Base-by-base conservation (phyloP, 2,329 filamentous ascomycete genomes). In the Alternaria sp. region DNA sequence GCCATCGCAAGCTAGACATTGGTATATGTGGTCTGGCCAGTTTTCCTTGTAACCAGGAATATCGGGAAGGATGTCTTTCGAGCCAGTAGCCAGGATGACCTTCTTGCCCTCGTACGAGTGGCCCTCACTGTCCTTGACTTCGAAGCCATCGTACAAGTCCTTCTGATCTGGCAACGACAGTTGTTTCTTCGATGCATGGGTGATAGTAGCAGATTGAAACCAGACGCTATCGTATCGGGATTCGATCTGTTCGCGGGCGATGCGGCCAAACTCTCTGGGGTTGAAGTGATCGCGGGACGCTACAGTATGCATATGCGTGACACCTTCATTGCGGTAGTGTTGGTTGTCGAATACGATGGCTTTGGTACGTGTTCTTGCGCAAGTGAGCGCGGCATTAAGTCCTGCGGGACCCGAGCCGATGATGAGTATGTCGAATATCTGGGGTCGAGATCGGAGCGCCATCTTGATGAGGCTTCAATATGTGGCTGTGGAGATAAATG, bases 1-100 rank as follows among this genome's bases (percentile, higher is more conserved):
- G 5, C 87, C 87, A 65, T 89, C 83, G 73, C 87, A 89, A 68
- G 85, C 88, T 1, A 89, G 81, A 67, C 87, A 89, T 68, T 89
- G 87, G 66, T 86, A 89, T 33, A 77, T 75, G 43, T 77, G 75
- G 6, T 41, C 21, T 0, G 75, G 71, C 87, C 87, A 90, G 58
- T 84, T 85, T 44, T 88, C 84, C 0, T 67, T 79, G 64, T 87
- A 90, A 0, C 88, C 88, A 1, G 43, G 25, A 15, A 89, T 84
- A 14, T 84, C 79, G 0, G 84, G 85, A 30, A 85, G 71, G 0
- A 86, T 67, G 65, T 90, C 88, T 23, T 71, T 75, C 0, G 86
- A 80, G 0, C 88, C 88, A 0, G 79, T 87, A 0, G 86, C 87
- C 0, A 90, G 75, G 0, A 87, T 83, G 2, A 90, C 57, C 63